phyloP scores from a whole-genome alignment of 768 basidiomycete genomes.

The Jaapia argillacea region DNA sequence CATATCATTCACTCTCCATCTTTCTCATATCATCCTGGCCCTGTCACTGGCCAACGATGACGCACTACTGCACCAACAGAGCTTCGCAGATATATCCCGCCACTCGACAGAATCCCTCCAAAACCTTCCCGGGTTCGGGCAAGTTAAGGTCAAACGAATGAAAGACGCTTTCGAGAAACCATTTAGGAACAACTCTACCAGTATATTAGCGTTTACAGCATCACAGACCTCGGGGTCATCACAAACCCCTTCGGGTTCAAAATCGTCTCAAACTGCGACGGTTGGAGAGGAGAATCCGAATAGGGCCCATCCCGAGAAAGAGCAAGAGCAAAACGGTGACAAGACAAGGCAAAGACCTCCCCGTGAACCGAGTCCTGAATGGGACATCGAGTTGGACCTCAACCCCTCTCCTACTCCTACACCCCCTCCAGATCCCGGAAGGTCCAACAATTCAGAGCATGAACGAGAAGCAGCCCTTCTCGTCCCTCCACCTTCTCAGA shows the following conservation, averaged over 20 bases:
- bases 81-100: constrained; percentile 72
- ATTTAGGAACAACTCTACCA: constrained; percentile 62
- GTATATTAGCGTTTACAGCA: constrained; percentile 24
- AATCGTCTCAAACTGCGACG: neutral
- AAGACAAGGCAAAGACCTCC: neutral
- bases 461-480: too few species aligned
- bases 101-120: constrained; percentile 68
- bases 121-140: constrained; percentile 86
- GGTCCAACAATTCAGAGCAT: too few species aligned
- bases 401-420: constrained; percentile 16
- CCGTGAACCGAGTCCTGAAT: neutral
- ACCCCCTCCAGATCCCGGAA: constrained; percentile 5
- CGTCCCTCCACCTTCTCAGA: too few species aligned
- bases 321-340: neutral
- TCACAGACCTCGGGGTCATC: constrained; percentile 13
- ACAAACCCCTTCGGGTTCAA: constrained; percentile 2
- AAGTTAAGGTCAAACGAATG: constrained; percentile 86
- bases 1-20: too few species aligned
- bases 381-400: constrained; percentile 11
- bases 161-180: constrained; percentile 88
- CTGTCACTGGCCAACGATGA: constrained; percentile 3
- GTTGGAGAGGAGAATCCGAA: neutral
- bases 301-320: neutral
- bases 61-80: constrained; percentile 33
- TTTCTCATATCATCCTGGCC: neutral